Evolutionary conservation across 2,329 filamentous ascomycete genomes (phyloP).

Genomic region (Claviceps maximensis): DNA sequence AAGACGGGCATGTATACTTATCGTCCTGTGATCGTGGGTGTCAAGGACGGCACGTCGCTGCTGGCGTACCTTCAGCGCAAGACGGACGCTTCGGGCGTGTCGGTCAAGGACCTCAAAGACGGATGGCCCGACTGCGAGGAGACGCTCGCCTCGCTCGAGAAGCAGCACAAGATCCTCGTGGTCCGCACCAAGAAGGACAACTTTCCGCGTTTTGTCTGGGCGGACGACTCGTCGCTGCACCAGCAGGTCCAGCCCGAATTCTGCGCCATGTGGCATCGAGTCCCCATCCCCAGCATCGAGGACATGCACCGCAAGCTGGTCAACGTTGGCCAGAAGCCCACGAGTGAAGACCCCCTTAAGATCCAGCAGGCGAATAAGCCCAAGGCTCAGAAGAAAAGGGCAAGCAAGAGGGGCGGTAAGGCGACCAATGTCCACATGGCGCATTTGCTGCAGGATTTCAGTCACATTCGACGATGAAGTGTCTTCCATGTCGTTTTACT

Average conservation of each 20-base stretch:
- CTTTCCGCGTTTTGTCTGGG: slow-evolving; percentile 74
- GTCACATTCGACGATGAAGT: slow-evolving; percentile 29
- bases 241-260: slow-evolving; percentile 73
- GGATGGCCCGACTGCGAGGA: slow-evolving; percentile 82
- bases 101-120: slow-evolving; percentile 85
- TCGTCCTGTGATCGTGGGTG: slow-evolving; percentile 66
- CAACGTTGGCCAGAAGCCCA: slow-evolving; percentile 68
- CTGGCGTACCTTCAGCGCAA: slow-evolving; percentile 71
- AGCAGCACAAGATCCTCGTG: slow-evolving; percentile 67
- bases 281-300: slow-evolving; percentile 60
- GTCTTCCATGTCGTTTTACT: not conserved
- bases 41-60: slow-evolving; percentile 64
- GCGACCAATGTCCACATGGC: slow-evolving; percentile 82
- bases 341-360: slow-evolving; percentile 62
- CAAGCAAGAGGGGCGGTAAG: slow-evolving; percentile 56
- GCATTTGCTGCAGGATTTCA: slow-evolving; percentile 64
- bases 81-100: slow-evolving; percentile 65
- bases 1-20: slow-evolving; percentile 65
- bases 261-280: slow-evolving; percentile 67
- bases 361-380: slow-evolving; percentile 33
- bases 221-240: slow-evolving; percentile 67
- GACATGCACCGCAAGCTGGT: slow-evolving; percentile 67
- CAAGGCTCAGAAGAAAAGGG: slow-evolving; percentile 62
- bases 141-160: slow-evolving; percentile 65
- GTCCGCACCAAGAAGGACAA: slow-evolving; percentile 88